Conservation (phyloP, 1,139 yeast species). For the Zhuliangozyma parablackwelliae region DNA sequence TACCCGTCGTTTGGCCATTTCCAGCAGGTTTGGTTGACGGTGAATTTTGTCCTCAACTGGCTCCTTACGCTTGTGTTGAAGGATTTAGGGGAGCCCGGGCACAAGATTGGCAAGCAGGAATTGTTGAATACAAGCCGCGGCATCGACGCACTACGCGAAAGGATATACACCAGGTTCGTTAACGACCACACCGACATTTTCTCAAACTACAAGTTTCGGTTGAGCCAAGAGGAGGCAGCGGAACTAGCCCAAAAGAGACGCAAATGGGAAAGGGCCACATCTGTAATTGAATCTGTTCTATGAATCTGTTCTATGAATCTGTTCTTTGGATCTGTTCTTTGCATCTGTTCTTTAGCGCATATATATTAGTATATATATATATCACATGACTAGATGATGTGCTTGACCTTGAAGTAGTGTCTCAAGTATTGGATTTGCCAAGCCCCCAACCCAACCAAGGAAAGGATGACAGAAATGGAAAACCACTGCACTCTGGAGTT, state of each 20-base stretch:
- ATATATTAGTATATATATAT: no score
- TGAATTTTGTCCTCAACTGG: conserved; percentile 20
- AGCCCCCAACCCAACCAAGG: conserved; percentile 73
- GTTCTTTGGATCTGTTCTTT: not conserved
- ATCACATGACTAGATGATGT: conserved; percentile 54
- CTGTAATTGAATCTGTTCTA: conserved; percentile 2
- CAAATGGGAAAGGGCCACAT: conserved; percentile 8
- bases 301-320: not conserved
- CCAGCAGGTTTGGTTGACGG: conserved; percentile 19
- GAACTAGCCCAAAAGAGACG: not conserved
- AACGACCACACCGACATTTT: not conserved
- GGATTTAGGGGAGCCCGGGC: conserved; percentile 2
- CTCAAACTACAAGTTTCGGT: conserved; percentile 1
- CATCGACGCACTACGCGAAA: conserved; percentile 6
- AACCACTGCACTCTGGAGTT: conserved; percentile 83
- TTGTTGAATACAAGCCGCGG: no score
- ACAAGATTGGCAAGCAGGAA: no score
- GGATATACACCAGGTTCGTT: conserved; percentile 3
- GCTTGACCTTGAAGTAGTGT: conserved; percentile 90
- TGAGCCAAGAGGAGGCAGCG: conserved; percentile 1
- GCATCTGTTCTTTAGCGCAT: not conserved
- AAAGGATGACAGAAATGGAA: conserved; percentile 61
- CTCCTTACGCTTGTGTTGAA: conserved; percentile 9
- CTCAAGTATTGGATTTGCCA: conserved; percentile 93
- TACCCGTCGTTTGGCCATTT: conserved; percentile 16